Evolutionary conservation across 2,329 filamentous ascomycete genomes (phyloP).

Genomic region (Fusarium nanum): DNA sequence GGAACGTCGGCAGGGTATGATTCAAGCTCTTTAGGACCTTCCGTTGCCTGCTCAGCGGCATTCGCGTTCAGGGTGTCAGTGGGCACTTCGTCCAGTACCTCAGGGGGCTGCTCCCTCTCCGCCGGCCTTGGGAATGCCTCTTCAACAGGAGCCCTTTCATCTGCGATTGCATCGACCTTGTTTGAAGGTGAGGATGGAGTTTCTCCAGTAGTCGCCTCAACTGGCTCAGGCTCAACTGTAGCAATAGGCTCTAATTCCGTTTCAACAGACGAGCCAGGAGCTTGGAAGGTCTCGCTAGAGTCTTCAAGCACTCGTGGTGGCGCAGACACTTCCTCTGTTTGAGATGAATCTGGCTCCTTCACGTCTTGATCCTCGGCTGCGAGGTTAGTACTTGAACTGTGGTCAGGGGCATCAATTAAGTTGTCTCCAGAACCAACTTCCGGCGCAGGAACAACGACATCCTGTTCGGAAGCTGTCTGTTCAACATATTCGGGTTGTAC

Average conservation of each 20-base stretch:
- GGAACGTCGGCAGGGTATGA: neutral
- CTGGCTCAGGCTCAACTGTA: conserved; percentile 3
- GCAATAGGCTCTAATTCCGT: neutral
- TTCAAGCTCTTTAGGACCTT: neutral
- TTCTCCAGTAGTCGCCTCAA: conserved; percentile 13
- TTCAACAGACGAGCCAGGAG: neutral
- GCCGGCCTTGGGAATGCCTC: neutral
- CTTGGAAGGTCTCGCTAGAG: neutral
- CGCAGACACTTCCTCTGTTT: neutral
- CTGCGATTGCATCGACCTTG: conserved; percentile 19
- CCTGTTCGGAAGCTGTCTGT: conserved; percentile 37
- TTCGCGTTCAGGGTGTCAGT: neutral
- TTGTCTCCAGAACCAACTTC: conserved; percentile 37
- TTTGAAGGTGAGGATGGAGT: conserved; percentile 22
- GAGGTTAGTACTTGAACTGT: conserved; percentile 26
- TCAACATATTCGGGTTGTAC: conserved; percentile 26
- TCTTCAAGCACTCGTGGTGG: conserved; percentile 6
- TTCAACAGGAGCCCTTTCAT: conserved; percentile 7
- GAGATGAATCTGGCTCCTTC: neutral
- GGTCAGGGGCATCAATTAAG: conserved; percentile 6
- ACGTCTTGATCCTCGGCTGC: conserved; percentile 19
- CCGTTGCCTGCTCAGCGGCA: neutral
- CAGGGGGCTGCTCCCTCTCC: neutral
- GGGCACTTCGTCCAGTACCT: conserved; percentile 3
- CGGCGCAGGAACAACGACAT: conserved; percentile 32